Conservation (phyloP, 768 basidiomycete genomes). For the Pleurotus giganteus region DNA sequence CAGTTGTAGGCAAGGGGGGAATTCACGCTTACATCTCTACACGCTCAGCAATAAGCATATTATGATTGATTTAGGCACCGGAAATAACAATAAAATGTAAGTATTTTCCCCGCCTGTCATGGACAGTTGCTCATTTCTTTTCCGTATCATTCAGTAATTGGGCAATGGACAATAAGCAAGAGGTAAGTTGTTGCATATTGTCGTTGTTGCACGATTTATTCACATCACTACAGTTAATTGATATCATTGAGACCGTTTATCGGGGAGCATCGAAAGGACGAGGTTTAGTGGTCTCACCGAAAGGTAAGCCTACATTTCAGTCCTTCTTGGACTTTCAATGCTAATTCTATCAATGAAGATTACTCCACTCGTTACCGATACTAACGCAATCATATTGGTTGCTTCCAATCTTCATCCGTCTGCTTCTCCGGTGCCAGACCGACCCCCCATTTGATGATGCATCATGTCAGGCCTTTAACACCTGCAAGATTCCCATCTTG, state of each 20-base stretch:
- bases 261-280: conserved; percentile 97
- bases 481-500: too few relatives aligned
- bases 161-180: conserved; percentile 99
- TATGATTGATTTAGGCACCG: conserved; percentile 99
- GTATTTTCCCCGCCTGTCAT: conserved; percentile 25
- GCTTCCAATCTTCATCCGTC: too few relatives aligned
- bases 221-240: conserved; percentile 66
- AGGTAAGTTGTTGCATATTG: conserved; percentile 49
- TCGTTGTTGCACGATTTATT: background rate
- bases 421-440: too few relatives aligned
- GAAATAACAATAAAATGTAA: conserved; percentile 99
- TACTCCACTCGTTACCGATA: conserved; percentile 84
- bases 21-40: conserved; percentile 6
- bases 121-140: conserved; percentile 7
- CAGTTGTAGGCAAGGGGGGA: background rate
- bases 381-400: too few relatives aligned
- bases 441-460: too few relatives aligned
- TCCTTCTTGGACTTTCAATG: background rate
- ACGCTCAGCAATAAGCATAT: conserved; percentile 91
- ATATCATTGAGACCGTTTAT: conserved; percentile 98
- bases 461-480: too few relatives aligned
- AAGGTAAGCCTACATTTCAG: too few relatives aligned
- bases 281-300: conserved; percentile 95
- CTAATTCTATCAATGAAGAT: conserved; percentile 38
- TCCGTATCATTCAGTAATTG: conserved; percentile 68